A percentile compares a stretch with the other conserved stretches of the same genome.
Evolutionary conservation across 2,329 filamentous ascomycete species (phyloP).

Genomic region (Neurospora sp.): DNA sequence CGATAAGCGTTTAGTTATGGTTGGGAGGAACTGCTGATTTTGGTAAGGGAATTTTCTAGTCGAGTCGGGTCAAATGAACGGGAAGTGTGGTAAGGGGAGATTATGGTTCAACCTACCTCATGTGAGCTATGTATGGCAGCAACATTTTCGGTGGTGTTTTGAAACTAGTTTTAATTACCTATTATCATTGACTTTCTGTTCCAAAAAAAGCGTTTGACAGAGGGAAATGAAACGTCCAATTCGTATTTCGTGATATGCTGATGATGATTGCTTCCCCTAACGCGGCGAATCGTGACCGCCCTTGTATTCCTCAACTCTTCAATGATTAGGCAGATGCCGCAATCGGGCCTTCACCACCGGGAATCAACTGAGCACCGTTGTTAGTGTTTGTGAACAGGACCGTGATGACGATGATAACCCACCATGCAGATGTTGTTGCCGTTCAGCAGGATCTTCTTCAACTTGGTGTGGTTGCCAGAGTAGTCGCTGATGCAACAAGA

Average conservation of each 20-base stretch:
- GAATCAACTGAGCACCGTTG: conserved; percentile 51
- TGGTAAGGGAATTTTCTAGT: neutral
- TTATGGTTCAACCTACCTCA: neutral
- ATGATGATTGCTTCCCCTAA: neutral
- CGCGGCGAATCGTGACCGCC: neutral
- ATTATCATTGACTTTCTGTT: neutral
- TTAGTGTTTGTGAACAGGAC: conserved; percentile 7
- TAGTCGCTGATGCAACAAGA: conserved; percentile 60
- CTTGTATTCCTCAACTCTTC: neutral
- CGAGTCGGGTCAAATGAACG: neutral
- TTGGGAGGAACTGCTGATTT: neutral
- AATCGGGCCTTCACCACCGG: conserved; percentile 63
- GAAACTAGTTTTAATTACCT: neutral
- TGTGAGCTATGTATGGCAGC: neutral
- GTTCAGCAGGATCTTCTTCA: conserved; percentile 90
- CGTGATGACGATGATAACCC: conserved; percentile 21
- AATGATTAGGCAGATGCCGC: conserved; percentile 17
- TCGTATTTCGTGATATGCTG: neutral
- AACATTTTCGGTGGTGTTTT: neutral
- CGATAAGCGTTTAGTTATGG: neutral
- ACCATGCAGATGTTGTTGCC: conserved; percentile 99
- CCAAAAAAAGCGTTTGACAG: neutral
- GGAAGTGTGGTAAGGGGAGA: neutral
- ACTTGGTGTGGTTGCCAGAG: conserved; percentile 74
- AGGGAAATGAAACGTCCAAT: neutral